These are phyloP conservation scores for Beauveria sp. DNA, from an alignment of 2,329 filamentous ascomycete genomes.

Conservation along the genomic window DNA sequence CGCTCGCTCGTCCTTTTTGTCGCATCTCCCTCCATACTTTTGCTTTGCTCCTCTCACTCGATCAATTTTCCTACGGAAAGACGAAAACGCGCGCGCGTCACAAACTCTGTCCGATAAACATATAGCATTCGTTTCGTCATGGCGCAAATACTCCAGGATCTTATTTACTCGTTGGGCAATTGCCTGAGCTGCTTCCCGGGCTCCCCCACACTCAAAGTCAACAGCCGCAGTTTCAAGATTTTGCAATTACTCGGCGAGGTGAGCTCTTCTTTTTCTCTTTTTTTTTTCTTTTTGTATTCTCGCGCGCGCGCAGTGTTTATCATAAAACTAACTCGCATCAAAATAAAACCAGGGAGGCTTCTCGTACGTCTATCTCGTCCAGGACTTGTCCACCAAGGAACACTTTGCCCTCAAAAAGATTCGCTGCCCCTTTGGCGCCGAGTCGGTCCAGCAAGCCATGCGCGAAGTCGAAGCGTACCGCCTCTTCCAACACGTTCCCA, in stretches of 20 bases:
- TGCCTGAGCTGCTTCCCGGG: slow-evolving; percentile 96
- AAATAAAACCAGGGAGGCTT: slow-evolving; percentile 68
- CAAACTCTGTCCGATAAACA: too few species aligned
- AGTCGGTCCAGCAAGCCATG: slow-evolving; percentile 89
- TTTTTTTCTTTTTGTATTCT: too few species aligned
- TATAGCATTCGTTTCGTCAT: slow-evolving; percentile 33
- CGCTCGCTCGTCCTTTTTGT: too few species aligned
- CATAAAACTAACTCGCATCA: background rate
- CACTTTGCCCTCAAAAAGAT: slow-evolving; percentile 98
- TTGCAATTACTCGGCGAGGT: slow-evolving; percentile 87
- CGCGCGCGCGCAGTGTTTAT: background rate
- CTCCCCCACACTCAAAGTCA: slow-evolving; percentile 91
- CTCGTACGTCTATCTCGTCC: slow-evolving; percentile 97
- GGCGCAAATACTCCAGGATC: slow-evolving; percentile 79
- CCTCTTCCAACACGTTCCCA: slow-evolving; percentile 72
- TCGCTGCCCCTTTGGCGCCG: slow-evolving; percentile 92
- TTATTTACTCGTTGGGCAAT: slow-evolving; percentile 85
- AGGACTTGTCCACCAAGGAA: slow-evolving; percentile 76
- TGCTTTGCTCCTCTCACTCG: too few species aligned
- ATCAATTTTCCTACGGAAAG: too few species aligned
- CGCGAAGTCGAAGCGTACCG: slow-evolving; percentile 96
- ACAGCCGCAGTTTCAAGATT: slow-evolving; percentile 92
- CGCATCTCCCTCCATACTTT: too few species aligned
- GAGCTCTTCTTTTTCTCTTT: slow-evolving; percentile 15
- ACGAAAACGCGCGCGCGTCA: too few species aligned